These are phyloP conservation scores for Gardenia jasminoides DNA, from an alignment of 257 asterid species.

Conservation along the genomic window DNA sequence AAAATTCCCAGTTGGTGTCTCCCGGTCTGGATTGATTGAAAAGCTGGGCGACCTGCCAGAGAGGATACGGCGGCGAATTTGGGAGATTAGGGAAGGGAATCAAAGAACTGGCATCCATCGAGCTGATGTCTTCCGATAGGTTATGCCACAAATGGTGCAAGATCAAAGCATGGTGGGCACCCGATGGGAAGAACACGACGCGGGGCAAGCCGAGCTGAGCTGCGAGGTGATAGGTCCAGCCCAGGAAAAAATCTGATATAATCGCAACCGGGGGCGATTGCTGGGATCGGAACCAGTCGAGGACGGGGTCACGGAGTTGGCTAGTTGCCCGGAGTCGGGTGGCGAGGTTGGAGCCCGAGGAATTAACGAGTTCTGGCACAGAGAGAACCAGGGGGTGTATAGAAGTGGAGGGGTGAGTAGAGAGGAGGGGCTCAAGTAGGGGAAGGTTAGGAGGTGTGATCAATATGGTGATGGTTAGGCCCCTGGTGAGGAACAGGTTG, in stretches of 20 bases:
- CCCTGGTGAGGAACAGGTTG: slow-evolving; percentile 16
- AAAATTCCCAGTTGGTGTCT: slow-evolving; percentile 26
- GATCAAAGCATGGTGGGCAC: slow-evolving; percentile 11
- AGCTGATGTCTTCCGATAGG: neutral
- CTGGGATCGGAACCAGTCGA: slow-evolving; percentile 27
- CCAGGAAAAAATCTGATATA: slow-evolving; percentile 32
- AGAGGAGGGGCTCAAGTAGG: slow-evolving; percentile 21
- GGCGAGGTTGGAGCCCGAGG: neutral
- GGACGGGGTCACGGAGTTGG: slow-evolving; percentile 19
- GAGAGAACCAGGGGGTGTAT: slow-evolving; percentile 26
- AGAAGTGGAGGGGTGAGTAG: slow-evolving; percentile 12
- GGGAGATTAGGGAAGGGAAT: slow-evolving; percentile 20
- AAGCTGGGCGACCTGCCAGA: slow-evolving; percentile 19
- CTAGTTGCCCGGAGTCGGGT: slow-evolving; percentile 7
- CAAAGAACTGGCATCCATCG: neutral
- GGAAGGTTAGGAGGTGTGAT: slow-evolving; percentile 28
- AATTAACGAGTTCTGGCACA: neutral
- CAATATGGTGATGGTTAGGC: slow-evolving; percentile 24
- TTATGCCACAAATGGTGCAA: slow-evolving; percentile 18
- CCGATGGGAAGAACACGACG: slow-evolving; percentile 28
- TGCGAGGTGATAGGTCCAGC: slow-evolving; percentile 30
- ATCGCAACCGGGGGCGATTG: slow-evolving; percentile 29
- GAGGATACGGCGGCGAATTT: slow-evolving; percentile 18
- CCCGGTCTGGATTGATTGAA: slow-evolving; percentile 15
- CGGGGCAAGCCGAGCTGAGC: slow-evolving; percentile 23